Evolutionary conservation across 73 alveolate species (phyloP).

Genomic region (Tetrahymena borealis): DNA sequence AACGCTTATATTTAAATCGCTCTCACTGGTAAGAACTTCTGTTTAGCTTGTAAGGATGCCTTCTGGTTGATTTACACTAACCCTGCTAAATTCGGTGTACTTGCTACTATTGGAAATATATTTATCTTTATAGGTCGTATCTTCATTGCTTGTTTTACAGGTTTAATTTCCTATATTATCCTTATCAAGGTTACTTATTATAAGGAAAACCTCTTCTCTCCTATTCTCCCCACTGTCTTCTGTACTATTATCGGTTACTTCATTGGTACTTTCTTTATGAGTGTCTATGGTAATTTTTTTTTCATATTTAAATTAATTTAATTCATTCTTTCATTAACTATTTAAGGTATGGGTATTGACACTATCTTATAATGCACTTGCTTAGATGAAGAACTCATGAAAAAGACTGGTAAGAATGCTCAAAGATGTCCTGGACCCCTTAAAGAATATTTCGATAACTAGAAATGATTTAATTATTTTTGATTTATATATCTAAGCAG

Average conservation of each 20-base stretch:
- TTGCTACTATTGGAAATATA: slow-evolving; percentile 80
- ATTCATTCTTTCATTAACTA: background rate
- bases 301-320: background rate
- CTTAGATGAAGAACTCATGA: slow-evolving; percentile 17
- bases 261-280: slow-evolving; percentile 24
- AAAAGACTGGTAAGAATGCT: background rate
- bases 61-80: slow-evolving; percentile 74
- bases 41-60: slow-evolving; percentile 89
- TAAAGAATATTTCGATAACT: slow-evolving; percentile 2
- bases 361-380: slow-evolving; percentile 26
- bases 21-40: slow-evolving; percentile 80
- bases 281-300: slow-evolving; percentile 1
- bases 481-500: background rate
- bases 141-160: slow-evolving; percentile 65
- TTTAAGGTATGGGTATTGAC: slow-evolving; percentile 18
- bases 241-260: slow-evolving; percentile 17
- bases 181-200: slow-evolving; percentile 53
- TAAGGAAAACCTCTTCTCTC: slow-evolving; percentile 67
- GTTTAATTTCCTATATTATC: slow-evolving; percentile 72
- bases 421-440: slow-evolving; percentile 18
- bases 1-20: slow-evolving; percentile 95
- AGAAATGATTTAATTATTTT: slow-evolving; percentile 9
- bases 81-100: slow-evolving; percentile 79
- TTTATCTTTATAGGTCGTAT: slow-evolving; percentile 82
- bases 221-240: slow-evolving; percentile 60